These are phyloP conservation scores for Pittosporum tobira DNA, from an alignment of 129 eudicot species.

Conservation along the genomic window DNA sequence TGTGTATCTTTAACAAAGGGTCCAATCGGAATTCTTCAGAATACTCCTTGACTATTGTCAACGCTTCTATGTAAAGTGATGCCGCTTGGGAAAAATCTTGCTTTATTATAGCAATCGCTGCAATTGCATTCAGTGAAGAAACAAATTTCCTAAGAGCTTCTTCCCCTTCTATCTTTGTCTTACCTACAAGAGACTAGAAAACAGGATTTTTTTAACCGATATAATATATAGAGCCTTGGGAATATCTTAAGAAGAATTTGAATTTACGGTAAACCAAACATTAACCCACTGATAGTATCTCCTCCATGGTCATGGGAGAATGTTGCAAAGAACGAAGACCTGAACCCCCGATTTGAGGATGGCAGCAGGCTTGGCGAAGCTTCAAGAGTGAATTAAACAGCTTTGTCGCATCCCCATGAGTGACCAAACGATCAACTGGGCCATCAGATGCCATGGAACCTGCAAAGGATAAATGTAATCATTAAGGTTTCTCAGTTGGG, in stretches of 20 bases:
- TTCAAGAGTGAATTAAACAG: slow-evolving; percentile 84
- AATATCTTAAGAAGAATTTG: background rate
- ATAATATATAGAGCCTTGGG: background rate
- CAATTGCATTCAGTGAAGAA: slow-evolving; percentile 83
- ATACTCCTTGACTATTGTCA: slow-evolving; percentile 56
- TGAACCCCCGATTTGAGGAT: slow-evolving; percentile 98
- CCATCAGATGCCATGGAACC: slow-evolving; percentile 36
- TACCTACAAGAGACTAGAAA: slow-evolving; percentile 78
- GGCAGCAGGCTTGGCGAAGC: slow-evolving; percentile 98
- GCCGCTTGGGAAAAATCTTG: slow-evolving; percentile 62
- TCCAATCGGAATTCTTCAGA: slow-evolving; percentile 89
- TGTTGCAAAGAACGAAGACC: slow-evolving; percentile 85
- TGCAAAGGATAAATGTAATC: slow-evolving; percentile 13
- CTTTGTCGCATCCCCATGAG: slow-evolving; percentile 81
- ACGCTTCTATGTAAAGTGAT: slow-evolving; percentile 65
- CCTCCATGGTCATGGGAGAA: slow-evolving; percentile 99
- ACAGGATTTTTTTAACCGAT: slow-evolving; percentile 14
- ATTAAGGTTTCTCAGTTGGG: slow-evolving; percentile 5
- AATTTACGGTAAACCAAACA: background rate
- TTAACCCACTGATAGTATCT: slow-evolving; percentile 59
- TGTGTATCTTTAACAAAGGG: slow-evolving; percentile 77
- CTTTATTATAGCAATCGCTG: slow-evolving; percentile 74
- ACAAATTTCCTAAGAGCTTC: slow-evolving; percentile 82
- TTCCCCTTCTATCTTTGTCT: slow-evolving; percentile 93
- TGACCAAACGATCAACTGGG: slow-evolving; percentile 47